These are phyloP conservation scores for Withania somnifera DNA, from an alignment of 305 asterid genomes.

Conservation along the genomic window DNA sequence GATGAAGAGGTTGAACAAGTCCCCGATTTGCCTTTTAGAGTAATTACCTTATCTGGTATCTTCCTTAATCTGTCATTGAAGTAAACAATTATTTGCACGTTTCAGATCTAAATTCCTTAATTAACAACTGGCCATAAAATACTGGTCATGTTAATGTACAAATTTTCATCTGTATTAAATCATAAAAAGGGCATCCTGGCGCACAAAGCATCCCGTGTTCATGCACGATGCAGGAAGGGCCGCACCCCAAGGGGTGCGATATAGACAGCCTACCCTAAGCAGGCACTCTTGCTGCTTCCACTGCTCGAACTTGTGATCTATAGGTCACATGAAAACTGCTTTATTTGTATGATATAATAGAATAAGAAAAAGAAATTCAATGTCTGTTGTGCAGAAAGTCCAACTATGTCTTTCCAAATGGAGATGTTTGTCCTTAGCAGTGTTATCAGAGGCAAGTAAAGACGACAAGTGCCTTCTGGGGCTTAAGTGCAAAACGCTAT, in stretches of 20 bases:
- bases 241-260: background rate
- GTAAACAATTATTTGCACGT: background rate
- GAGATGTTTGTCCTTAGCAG: background rate
- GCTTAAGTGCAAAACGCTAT: background rate
- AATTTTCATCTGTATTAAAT: background rate
- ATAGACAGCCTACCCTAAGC: background rate
- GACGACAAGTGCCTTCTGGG: background rate
- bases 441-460: background rate
- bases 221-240: background rate
- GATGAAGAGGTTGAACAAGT: constrained; percentile 32
- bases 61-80: constrained; percentile 35
- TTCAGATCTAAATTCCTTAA: background rate
- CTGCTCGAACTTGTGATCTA: background rate
- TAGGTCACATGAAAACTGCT: background rate
- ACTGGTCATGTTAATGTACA: background rate
- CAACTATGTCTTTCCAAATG: background rate
- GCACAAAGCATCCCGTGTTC: background rate
- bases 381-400: background rate
- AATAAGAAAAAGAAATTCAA: background rate
- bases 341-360: background rate
- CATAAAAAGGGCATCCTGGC: background rate
- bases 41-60: constrained; percentile 31
- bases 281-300: background rate
- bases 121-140: background rate
- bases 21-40: constrained; percentile 38